Conservation (phyloP, 1,284 basidiomycete species). For the Apiotrichum laibachii region DNA sequence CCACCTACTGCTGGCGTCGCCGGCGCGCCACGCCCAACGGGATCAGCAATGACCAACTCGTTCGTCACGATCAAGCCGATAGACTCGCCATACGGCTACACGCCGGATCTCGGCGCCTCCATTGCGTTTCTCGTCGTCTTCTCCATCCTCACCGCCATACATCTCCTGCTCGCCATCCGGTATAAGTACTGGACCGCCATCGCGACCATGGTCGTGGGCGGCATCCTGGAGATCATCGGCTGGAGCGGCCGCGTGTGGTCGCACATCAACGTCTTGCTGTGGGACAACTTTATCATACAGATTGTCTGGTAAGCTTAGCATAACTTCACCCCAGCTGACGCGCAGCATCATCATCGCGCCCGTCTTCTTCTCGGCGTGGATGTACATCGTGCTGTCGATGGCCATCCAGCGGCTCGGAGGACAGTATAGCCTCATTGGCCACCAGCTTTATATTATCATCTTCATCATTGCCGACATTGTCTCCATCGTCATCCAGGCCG, state of each 20-base stretch:
- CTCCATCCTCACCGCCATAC: constrained; percentile 45
- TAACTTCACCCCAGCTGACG: not conserved
- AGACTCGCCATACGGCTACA: constrained; percentile 39
- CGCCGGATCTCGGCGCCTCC: constrained; percentile 19
- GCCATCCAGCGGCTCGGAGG: constrained; percentile 44
- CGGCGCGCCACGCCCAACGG: no score
- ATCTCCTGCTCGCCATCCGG: constrained; percentile 54
- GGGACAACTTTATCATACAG: constrained; percentile 55
- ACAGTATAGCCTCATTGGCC: constrained; percentile 41
- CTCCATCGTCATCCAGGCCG: constrained; percentile 50
- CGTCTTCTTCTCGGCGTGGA: constrained; percentile 45
- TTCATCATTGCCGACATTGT: constrained; percentile 50
- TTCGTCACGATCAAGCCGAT: not conserved
- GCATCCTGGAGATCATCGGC: constrained; percentile 56
- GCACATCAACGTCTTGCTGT: constrained; percentile 24
- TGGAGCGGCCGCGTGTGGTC: constrained; percentile 42
- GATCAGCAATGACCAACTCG: no score
- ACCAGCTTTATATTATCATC: constrained; percentile 42
- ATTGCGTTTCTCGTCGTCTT: constrained; percentile 36
- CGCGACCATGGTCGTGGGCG: constrained; percentile 57
- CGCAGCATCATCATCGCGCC: constrained; percentile 45
- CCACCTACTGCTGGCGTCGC: no score
- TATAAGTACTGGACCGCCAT: constrained; percentile 57
- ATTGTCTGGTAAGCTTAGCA: constrained; percentile 33
- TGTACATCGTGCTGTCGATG: constrained; percentile 47